Conservation (phyloP, 2,329 filamentous ascomycete species). For the Trichoderma koningii region DNA sequence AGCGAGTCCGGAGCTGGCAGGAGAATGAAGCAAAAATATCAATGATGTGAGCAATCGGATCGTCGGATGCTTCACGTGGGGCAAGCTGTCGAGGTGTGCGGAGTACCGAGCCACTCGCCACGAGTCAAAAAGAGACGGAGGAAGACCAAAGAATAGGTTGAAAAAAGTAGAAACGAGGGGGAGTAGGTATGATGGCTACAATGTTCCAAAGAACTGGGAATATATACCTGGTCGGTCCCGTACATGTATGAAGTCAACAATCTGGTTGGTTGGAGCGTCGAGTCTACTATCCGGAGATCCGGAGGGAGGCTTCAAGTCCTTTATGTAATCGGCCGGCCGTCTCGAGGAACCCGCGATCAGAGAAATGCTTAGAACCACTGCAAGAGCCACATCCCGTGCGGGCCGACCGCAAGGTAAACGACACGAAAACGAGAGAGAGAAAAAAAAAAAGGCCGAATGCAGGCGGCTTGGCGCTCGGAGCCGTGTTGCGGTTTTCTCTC, state of each 20-base stretch:
- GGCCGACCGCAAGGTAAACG: neutral
- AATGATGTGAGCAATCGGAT: constrained; percentile 10
- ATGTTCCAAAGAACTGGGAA: neutral
- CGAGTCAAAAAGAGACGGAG: neutral
- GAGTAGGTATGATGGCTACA: neutral
- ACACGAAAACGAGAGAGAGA: neutral
- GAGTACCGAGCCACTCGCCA: neutral
- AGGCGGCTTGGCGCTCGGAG: neutral
- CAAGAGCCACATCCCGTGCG: constrained; percentile 2
- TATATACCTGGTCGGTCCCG: neutral
- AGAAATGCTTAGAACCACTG: no score
- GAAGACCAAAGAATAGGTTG: neutral
- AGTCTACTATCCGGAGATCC: constrained; percentile 14
- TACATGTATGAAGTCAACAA: neutral
- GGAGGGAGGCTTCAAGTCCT: neutral
- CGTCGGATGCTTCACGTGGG: constrained; percentile 18
- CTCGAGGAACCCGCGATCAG: neutral
- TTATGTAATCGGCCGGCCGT: neutral
- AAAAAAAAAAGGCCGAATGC: neutral
- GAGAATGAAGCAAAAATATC: no score
- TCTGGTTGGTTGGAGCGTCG: neutral
- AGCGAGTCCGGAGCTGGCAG: neutral
- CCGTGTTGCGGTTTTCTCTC: neutral
- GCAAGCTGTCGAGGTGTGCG: neutral
- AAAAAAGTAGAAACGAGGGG: neutral